Conservation (phyloP, 1,139 yeast species). For the Geotrichum reessii region DNA sequence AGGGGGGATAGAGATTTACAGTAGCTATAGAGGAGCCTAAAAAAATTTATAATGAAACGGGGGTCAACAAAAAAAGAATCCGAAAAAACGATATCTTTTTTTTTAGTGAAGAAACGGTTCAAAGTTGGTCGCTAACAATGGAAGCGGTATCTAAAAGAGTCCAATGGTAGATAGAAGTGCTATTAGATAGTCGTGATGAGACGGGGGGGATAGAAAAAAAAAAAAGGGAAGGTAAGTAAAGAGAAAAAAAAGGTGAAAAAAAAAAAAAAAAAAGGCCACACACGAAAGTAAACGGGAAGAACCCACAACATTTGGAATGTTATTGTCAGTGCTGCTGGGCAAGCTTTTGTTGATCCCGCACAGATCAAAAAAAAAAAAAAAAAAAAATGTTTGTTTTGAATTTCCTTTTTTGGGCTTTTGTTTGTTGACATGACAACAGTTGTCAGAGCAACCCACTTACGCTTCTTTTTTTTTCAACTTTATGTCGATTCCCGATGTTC, state of each 20-base stretch:
- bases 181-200: not conserved
- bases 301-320: not conserved
- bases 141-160: not conserved
- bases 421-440: constrained; percentile 4
- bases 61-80: not conserved
- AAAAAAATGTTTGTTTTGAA: not conserved
- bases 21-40: too few species aligned
- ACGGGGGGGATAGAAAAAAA: not conserved
- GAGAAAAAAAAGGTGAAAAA: not conserved
- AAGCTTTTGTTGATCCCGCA: not conserved
- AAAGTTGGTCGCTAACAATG: not conserved
- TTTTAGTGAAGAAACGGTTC: not conserved
- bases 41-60: not conserved
- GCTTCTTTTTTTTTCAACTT: not conserved
- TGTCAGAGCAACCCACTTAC: not conserved
- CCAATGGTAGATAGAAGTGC: not conserved
- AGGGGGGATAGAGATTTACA: not conserved
- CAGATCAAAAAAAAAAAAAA: not conserved
- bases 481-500: too few species aligned
- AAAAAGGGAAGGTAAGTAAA: not conserved
- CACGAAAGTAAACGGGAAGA: not conserved
- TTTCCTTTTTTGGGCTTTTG: not conserved
- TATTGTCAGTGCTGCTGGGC: not conserved
- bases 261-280: not conserved
- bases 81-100: not conserved